phyloP scores from a whole-genome alignment of 768 basidiomycete species.

The Pleurotus ostreatus region DNA sequence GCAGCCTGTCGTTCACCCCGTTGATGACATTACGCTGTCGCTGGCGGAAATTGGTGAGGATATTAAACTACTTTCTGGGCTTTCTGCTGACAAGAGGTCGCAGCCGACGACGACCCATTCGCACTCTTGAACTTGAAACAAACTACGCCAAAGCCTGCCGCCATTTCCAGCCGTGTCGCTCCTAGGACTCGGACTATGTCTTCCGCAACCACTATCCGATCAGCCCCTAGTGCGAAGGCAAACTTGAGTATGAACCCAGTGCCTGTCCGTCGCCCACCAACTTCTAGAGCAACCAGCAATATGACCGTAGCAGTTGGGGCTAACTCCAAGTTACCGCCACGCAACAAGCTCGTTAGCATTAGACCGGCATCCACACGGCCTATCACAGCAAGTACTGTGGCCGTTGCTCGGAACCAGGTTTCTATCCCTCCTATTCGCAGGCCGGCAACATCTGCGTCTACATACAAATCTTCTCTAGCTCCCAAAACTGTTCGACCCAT shows the following conservation, averaged over 20 bases:
- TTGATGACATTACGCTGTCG: constrained; percentile 16
- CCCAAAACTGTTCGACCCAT: background rate
- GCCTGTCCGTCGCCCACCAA: background rate
- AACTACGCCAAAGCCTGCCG: background rate
- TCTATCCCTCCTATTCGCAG: background rate
- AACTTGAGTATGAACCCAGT: background rate
- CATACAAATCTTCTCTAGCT: background rate
- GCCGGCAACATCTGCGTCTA: constrained; percentile 8
- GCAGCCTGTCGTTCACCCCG: constrained; percentile 24
- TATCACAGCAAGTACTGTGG: background rate
- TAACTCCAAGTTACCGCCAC: background rate
- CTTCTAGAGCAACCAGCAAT: background rate
- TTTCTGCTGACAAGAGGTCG: background rate
- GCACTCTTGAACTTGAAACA: background rate
- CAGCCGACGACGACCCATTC: constrained; percentile 24
- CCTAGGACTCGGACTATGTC: background rate
- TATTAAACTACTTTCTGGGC: constrained; percentile 4
- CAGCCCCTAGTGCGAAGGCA: background rate
- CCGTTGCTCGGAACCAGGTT: background rate
- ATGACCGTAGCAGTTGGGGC: background rate
- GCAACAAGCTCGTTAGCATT: too few relatives aligned
- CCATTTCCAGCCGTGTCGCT: background rate
- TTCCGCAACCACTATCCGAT: background rate
- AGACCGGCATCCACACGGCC: background rate
- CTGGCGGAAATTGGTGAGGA: constrained; percentile 28